Conservation (phyloP, 495 filamentous ascomycete species). For the Trichoderma reesei region DNA sequence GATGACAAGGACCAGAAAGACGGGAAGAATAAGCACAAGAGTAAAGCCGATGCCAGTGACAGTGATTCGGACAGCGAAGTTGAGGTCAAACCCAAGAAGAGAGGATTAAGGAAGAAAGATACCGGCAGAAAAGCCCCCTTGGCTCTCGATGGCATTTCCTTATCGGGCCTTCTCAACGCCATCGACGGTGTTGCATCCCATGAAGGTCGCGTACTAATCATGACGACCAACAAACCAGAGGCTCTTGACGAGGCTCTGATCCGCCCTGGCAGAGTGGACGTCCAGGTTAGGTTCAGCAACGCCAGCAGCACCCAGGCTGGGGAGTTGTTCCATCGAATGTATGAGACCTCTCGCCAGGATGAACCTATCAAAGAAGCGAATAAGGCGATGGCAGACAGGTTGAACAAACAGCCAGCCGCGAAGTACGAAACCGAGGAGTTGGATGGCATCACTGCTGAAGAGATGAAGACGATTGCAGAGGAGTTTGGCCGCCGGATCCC, state of each 20-base stretch:
- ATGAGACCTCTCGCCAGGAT: constrained; percentile 34
- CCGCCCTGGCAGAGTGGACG: constrained; percentile 65
- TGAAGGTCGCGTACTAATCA: constrained; percentile 71
- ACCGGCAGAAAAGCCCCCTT: constrained; percentile 20
- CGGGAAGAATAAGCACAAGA: constrained; percentile 8
- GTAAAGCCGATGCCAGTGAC: neutral
- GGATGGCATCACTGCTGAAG: constrained; percentile 16
- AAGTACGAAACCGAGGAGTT: constrained; percentile 11
- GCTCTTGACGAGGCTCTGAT: constrained; percentile 65
- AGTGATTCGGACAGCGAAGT: neutral
- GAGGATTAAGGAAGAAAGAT: constrained; percentile 23
- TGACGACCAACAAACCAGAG: constrained; percentile 77
- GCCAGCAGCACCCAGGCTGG: constrained; percentile 51
- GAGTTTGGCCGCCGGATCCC: constrained; percentile 42
- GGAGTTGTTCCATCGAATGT: constrained; percentile 66
- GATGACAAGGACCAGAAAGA: neutral
- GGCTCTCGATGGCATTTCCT: constrained; percentile 39
- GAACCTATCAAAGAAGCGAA: neutral
- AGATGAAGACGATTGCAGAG: constrained; percentile 31
- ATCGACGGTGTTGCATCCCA: constrained; percentile 77
- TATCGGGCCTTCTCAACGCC: constrained; percentile 72
- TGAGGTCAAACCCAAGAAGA: constrained; percentile 10
- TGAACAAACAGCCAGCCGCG: constrained; percentile 7
- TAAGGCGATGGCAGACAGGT: neutral
- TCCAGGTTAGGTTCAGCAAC: constrained; percentile 59